These are phyloP conservation scores for Aureobasidium pullulans DNA, from an alignment of 2,329 filamentous ascomycete genomes.

Conservation along the genomic window DNA sequence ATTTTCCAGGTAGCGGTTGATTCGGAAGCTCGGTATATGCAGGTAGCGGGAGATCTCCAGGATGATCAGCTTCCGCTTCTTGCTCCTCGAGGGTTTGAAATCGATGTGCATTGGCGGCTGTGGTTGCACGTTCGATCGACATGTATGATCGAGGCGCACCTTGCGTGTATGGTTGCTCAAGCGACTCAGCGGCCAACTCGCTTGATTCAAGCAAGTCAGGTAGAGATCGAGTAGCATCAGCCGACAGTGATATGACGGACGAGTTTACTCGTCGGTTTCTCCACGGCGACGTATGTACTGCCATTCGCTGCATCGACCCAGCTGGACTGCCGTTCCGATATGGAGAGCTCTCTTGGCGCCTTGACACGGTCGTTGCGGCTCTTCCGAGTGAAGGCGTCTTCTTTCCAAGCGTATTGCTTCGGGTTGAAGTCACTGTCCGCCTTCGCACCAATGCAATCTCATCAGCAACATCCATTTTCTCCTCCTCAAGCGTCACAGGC, in stretches of 20 bases:
- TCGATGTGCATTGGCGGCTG: constrained; percentile 63
- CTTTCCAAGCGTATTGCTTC: constrained; percentile 24
- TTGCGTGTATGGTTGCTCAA: constrained; percentile 30
- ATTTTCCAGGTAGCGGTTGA: constrained; percentile 29
- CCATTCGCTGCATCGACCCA: background rate
- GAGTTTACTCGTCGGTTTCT: constrained; percentile 5
- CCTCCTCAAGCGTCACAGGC: constrained; percentile 27
- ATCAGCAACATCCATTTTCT: constrained; percentile 26
- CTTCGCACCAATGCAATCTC: constrained; percentile 29
- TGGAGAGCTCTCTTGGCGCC: background rate
- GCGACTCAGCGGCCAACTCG: constrained; percentile 21
- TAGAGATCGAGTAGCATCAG: constrained; percentile 19
- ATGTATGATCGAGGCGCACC: constrained; percentile 27
- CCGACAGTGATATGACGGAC: constrained; percentile 13
- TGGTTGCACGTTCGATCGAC: constrained; percentile 34
- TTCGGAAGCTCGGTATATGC: constrained; percentile 61
- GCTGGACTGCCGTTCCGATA: background rate
- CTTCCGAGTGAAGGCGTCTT: constrained; percentile 26
- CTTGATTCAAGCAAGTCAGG: constrained; percentile 27
- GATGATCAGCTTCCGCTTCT: constrained; percentile 46
- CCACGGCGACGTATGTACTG: constrained; percentile 1
- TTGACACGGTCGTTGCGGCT: constrained; percentile 27
- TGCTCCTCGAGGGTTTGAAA: constrained; percentile 52
- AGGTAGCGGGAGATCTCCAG: constrained; percentile 75
- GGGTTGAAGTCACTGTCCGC: constrained; percentile 30